A percentile compares a stretch with the other conserved stretches of the same genome.
Evolutionary conservation across 306 rosid genomes (phyloP).

Genomic region (Datisca glomerata): DNA sequence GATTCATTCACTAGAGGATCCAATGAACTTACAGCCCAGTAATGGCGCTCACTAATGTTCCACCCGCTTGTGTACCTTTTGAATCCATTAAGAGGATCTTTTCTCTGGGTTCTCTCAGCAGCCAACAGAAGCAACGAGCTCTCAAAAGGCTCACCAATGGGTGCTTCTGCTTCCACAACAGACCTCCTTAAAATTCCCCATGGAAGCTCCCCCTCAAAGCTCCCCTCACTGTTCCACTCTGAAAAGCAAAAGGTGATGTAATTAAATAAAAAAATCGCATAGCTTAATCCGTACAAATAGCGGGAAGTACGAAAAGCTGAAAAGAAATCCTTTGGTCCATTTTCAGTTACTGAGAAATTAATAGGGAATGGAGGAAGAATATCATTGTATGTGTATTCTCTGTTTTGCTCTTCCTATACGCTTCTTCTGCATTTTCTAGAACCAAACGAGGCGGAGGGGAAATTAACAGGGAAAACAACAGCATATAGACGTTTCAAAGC

Average conservation of each 20-base stretch:
- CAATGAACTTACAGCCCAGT: slow-evolving; percentile 36
- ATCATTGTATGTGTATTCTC: neutral
- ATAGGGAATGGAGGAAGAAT: neutral
- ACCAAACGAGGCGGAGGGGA: neutral
- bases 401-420: neutral
- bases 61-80: slow-evolving; percentile 32
- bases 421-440: neutral
- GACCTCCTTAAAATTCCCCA: slow-evolving; percentile 16
- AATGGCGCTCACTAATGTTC: slow-evolving; percentile 47
- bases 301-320: neutral
- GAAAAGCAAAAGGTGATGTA: neutral
- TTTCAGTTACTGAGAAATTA: neutral
- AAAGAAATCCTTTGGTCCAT: neutral
- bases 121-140: slow-evolving; percentile 26
- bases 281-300: too few relatives aligned
- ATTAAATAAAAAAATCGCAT: too few relatives aligned
- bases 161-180: slow-evolving; percentile 25
- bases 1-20: neutral
- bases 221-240: slow-evolving; percentile 22
- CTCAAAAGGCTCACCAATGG: slow-evolving; percentile 22
- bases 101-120: slow-evolving; percentile 30
- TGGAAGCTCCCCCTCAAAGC: slow-evolving; percentile 7
- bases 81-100: slow-evolving; percentile 40
- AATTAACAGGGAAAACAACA: neutral
- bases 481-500: neutral